phyloP scores from a whole-genome alignment of 2,329 filamentous ascomycete species.

The Trichoderma endophyticum region DNA sequence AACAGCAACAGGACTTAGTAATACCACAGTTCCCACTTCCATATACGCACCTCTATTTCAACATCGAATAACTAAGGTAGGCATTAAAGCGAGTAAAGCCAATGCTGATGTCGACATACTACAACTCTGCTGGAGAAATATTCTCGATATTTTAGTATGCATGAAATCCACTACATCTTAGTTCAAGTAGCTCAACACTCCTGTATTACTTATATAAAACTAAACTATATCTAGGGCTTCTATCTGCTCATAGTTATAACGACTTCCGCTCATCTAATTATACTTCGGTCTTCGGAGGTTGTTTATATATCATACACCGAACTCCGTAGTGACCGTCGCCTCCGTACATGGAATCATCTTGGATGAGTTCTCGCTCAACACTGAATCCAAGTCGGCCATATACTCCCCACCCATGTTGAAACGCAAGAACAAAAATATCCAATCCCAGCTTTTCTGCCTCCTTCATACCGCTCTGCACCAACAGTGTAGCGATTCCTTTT shows the following conservation, averaged over 20 bases:
- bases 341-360: conserved; percentile 25
- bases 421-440: conserved; percentile 26
- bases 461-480: conserved; percentile 27
- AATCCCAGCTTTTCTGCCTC: conserved; percentile 26
- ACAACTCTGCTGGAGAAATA: background rate
- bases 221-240: background rate
- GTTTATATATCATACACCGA: background rate
- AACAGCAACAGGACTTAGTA: background rate
- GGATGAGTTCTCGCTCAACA: conserved; percentile 24
- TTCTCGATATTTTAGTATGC: background rate
- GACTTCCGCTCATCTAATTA: too few species aligned
- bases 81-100: background rate
- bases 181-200: background rate
- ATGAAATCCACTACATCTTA: background rate
- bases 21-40: background rate
- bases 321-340: background rate
- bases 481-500: conserved; percentile 26
- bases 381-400: conserved; percentile 28
- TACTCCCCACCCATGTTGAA: conserved; percentile 23
- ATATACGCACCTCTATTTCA: background rate
- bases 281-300: background rate
- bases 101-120: background rate
- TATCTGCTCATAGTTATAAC: background rate
- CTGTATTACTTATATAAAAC: background rate
- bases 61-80: background rate